Percentiles rank a stretch among this genome's conserved stretches.
Conservation (phyloP, 257 asterid genomes). For the Nicotiana knightiana region DNA sequence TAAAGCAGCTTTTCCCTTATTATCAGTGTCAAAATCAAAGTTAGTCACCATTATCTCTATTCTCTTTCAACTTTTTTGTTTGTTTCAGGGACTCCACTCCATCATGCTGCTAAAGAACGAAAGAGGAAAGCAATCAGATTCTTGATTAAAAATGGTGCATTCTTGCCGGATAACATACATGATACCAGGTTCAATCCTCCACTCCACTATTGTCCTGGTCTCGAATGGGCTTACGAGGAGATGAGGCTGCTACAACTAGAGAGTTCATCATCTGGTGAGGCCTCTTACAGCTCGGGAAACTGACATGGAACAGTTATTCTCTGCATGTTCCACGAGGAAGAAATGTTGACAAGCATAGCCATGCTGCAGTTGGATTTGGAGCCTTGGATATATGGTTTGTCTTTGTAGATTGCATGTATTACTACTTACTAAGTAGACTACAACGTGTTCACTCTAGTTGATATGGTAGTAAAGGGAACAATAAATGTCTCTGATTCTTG, state of each 20-base stretch:
- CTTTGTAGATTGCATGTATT: not conserved
- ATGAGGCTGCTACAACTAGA: constrained; percentile 60
- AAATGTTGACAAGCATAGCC: not conserved
- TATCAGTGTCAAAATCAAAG: not conserved
- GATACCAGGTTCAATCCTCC: constrained; percentile 99
- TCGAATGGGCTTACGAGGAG: constrained; percentile 97
- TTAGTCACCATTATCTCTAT: not conserved
- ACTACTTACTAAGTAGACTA: not conserved
- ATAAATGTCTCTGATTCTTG: not conserved
- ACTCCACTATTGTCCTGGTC: constrained; percentile 91
- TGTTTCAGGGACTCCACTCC: constrained; percentile 93
- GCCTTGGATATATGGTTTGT: not conserved
- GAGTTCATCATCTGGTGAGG: constrained; percentile 62
- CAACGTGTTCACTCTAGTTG: not conserved
- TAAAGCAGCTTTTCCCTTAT: not conserved
- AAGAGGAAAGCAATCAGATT: constrained; percentile 74
- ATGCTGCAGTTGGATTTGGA: not conserved
- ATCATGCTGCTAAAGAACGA: constrained; percentile 88
- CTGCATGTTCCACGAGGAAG: not conserved
- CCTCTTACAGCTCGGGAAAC: constrained; percentile 67
- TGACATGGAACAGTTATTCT: constrained; percentile 19
- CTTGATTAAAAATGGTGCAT: constrained; percentile 85
- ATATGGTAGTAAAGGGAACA: not conserved
- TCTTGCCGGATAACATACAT: constrained; percentile 73
- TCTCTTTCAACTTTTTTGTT: not conserved